Evolutionary conservation across 371 early-diverging fungal genomes (phyloP), one percentile per base, ranked within the genome.

Genomic region (Sanchytrium tribonematis): DNA sequence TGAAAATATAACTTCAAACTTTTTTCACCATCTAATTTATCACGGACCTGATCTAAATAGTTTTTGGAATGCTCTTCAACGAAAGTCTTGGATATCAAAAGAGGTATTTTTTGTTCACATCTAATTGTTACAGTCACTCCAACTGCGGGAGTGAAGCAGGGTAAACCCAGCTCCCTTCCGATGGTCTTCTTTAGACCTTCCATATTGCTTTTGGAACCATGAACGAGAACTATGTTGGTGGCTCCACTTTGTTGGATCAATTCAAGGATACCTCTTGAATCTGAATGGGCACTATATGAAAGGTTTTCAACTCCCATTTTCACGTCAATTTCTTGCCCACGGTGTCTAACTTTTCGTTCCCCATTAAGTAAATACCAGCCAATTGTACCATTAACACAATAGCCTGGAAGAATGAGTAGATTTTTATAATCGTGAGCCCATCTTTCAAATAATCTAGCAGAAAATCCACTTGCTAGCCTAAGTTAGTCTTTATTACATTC

Each of bases 221-320:
- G 99, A 0, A 99, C 98, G n/a, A 99, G 78, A 30, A 98, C 88
- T 0, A 99, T 95, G 78, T 97, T 89, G 29, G 84, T 80, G 5
- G 98, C 94, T 66, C 85, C 83, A 31, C 90, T 91, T 77, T 91
- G 91, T 0, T 86, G 83, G 69, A 99, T 89, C 30, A 99, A 78
- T 77, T 92, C 89, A 85, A 98, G 81, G 70, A 99, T 97, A 5
- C 99, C 99, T 76, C 91, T 91, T 1, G 93, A 89, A 76, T 99
- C 99, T 0, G 99, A 97, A 69, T 99, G 99, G 0, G 98, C 98
- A 73, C 93, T 91, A 76, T 98, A 99, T 0, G 93, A 93, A 27
- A 99, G 76, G 74, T 96, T 93, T 71, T 88, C 83, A 66, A 99
- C 94, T 74, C 89, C 83, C 17, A 97, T 75, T 65, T 93, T 93